phyloP scores from a whole-genome alignment of 1,139 yeast genomes.

The Pichia sp. region DNA sequence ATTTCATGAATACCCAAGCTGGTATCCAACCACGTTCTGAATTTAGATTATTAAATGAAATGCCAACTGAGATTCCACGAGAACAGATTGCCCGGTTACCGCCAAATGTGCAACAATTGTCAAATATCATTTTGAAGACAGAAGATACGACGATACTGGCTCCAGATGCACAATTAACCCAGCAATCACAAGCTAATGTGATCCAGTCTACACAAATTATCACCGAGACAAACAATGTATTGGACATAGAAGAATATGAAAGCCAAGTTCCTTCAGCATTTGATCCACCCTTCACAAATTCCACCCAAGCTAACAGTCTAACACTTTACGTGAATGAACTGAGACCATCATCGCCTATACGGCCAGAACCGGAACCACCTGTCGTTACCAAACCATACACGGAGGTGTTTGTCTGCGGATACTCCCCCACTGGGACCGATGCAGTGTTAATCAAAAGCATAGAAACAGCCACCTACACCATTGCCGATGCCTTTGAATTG shows the following conservation, averaged over 20 bases:
- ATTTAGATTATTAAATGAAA: conserved; percentile 8
- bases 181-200: too few relatives aligned
- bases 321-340: not conserved
- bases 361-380: not conserved
- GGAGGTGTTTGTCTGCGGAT: conserved; percentile 9
- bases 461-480: conserved; percentile 4
- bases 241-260: too few relatives aligned
- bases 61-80: conserved; percentile 1
- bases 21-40: not conserved
- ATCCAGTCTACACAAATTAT: too few relatives aligned
- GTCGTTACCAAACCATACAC: too few relatives aligned
- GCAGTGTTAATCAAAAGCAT: conserved; percentile 6
- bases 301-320: not conserved
- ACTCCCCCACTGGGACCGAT: conserved; percentile 11
- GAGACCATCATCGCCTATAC: not conserved
- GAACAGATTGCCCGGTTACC: not conserved
- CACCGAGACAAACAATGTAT: too few relatives aligned
- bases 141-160: not conserved
- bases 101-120: not conserved
- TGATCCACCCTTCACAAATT: too few relatives aligned
- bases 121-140: not conserved
- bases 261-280: too few relatives aligned
- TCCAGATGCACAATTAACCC: not conserved
- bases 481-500: conserved; percentile 17
- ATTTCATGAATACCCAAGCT: not conserved